These are phyloP conservation scores for Rubia occidens DNA, from an alignment of 305 asterid genomes.

Conservation along the genomic window DNA sequence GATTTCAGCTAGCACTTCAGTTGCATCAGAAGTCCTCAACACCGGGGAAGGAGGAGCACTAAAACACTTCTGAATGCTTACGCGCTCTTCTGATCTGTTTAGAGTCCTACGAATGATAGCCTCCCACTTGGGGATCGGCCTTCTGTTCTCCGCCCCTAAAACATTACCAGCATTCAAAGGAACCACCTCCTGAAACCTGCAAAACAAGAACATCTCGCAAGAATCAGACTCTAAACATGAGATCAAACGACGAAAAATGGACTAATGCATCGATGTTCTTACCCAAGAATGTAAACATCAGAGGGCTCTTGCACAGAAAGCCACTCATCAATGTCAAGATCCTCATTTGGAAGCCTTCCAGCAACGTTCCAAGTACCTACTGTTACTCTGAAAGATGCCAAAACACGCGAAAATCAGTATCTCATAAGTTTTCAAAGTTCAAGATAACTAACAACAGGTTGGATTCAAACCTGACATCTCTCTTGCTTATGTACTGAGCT, in stretches of 20 bases:
- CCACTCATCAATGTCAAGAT: slow-evolving; percentile 86
- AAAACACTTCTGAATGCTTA: slow-evolving; percentile 47
- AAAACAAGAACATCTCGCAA: neutral
- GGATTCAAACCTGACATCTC: slow-evolving; percentile 84
- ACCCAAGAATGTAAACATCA: slow-evolving; percentile 77
- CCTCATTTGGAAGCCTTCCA: slow-evolving; percentile 59
- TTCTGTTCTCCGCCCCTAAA: slow-evolving; percentile 71
- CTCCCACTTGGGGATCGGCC: slow-evolving; percentile 83
- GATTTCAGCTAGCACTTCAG: slow-evolving; percentile 57
- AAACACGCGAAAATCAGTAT: slow-evolving; percentile 5
- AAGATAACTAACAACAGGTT: slow-evolving; percentile 15
- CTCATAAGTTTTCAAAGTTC: neutral
- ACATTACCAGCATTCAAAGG: slow-evolving; percentile 90
- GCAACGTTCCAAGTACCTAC: slow-evolving; percentile 94
- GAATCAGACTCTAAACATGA: neutral
- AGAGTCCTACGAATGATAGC: slow-evolving; percentile 60
- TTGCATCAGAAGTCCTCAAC: slow-evolving; percentile 56
- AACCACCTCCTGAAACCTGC: slow-evolving; percentile 89
- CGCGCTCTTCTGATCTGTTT: slow-evolving; percentile 45
- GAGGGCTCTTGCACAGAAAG: slow-evolving; percentile 71
- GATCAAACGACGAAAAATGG: slow-evolving; percentile 1
- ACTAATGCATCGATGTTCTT: slow-evolving; percentile 9
- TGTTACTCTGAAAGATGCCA: slow-evolving; percentile 41
- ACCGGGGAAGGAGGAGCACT: slow-evolving; percentile 95
- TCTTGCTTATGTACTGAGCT: slow-evolving; percentile 61